Evolutionary conservation across 441 rosid species (phyloP), one percentile per base, ranked within the genome.

Genomic region (Populus hybrid): DNA sequence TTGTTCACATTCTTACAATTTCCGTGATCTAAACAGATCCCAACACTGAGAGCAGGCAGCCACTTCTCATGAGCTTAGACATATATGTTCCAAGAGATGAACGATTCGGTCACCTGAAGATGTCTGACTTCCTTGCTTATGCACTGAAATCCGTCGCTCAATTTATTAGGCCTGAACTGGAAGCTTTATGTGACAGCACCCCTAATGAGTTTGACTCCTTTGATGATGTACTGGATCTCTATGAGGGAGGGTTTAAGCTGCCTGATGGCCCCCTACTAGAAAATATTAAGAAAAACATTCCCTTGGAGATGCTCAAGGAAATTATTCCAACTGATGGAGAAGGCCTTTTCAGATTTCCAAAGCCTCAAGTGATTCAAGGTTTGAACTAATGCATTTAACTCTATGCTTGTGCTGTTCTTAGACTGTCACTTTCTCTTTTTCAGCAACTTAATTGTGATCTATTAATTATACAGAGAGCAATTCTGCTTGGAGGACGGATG

Each of bases 71-170:
- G 73, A 92, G 94, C 86, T 61, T 91, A 36, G 75, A 80, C 82
- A 88, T 90, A 68, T 90, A 93, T 61, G 93, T 93, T 65, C 97
- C 97, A 0, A 79, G 92, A 77, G 98, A 91, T 36, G 97, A 93
- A 80, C 85, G 88, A 50, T 91, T 91, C 64, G 85, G 91, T 74
- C 94, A 84, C 64, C 38, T 86, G 85, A 93, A 93, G 83, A 79
- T 84, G 85, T 82, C 91, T 3, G 97, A 90, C 69, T 90, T 90
- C 71, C 85, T 91, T 24, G 85, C 83, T 38, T 87, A 81, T 75
- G 84, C 85, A 18, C 67, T 91, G 40, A 88, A 87, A 82, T 72
- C 92, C 1, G 68, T 89, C 0, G 86, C 79, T 78, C 96, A 89
- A 70, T 36, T 85, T 68, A 50, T 88, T 46, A 79, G 81, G 76